Conservation (phyloP, 768 basidiomycete genomes). For the Paxillus rubicundulus region DNA sequence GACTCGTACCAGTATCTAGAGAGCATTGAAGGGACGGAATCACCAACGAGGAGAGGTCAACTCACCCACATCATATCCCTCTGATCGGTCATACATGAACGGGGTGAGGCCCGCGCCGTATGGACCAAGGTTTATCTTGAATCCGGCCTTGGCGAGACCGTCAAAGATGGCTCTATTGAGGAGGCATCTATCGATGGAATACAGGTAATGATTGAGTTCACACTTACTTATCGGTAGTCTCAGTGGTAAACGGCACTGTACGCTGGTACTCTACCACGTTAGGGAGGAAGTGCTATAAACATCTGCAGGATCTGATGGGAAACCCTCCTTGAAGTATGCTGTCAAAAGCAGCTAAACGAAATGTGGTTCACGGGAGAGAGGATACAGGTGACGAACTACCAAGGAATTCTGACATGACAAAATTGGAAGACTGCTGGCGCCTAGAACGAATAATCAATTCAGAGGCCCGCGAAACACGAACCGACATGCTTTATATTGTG, state of each 20-base stretch:
- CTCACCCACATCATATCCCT: too few relatives aligned
- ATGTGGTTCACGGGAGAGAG: neutral
- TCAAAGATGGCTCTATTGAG: slow-evolving; percentile 34
- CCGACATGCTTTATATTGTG: slow-evolving; percentile 18
- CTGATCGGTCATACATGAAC: slow-evolving; percentile 26
- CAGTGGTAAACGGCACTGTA: slow-evolving; percentile 8
- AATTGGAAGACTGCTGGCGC: slow-evolving; percentile 25
- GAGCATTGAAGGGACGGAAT: too few relatives aligned
- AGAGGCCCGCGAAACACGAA: neutral
- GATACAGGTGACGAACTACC: slow-evolving; percentile 3
- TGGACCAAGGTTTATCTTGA: slow-evolving; percentile 36
- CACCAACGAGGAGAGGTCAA: too few relatives aligned
- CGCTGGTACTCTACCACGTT: slow-evolving; percentile 19
- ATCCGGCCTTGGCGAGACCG: slow-evolving; percentile 37
- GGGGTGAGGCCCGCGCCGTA: slow-evolving; percentile 33
- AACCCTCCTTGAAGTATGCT: slow-evolving; percentile 17
- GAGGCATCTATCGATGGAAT: neutral
- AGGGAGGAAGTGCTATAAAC: slow-evolving; percentile 16
- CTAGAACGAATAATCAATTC: slow-evolving; percentile 10
- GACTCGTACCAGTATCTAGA: too few relatives aligned
- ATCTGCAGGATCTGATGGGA: slow-evolving; percentile 25
- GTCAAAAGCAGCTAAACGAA: neutral
- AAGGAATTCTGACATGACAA: slow-evolving; percentile 14
- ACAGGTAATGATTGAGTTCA: neutral
- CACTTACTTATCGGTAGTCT: slow-evolving; percentile 28